A percentile compares a stretch with the other conserved stretches of the same genome.
These are phyloP conservation scores for Aquanectria penicillioides DNA, from an alignment of 2,329 filamentous ascomycete genomes.

Conservation along the genomic window DNA sequence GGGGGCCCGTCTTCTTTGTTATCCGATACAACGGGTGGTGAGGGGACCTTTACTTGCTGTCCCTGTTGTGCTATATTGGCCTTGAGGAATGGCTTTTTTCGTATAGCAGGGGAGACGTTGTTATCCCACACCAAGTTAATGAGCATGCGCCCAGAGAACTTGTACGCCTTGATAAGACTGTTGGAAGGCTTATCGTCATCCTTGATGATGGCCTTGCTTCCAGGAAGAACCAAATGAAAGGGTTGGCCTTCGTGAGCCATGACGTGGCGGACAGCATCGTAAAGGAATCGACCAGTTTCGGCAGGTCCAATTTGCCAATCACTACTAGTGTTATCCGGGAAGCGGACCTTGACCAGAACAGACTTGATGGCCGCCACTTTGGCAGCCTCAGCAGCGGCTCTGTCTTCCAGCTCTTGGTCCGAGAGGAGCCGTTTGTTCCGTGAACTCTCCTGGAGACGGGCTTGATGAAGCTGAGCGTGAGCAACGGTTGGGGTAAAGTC, in stretches of 20 bases:
- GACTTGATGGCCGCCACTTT: constrained; percentile 73
- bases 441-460: constrained; percentile 67
- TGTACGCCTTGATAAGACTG: constrained; percentile 77
- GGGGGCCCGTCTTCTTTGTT: constrained; percentile 45
- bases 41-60: constrained; percentile 72
- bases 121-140: constrained; percentile 82
- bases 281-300: constrained; percentile 77
- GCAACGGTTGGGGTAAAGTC: constrained; percentile 81
- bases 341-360: constrained; percentile 82
- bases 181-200: constrained; percentile 58
- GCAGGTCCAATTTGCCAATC: constrained; percentile 74
- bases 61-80: constrained; percentile 68
- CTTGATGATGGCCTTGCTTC: constrained; percentile 59
- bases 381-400: constrained; percentile 72
- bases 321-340: constrained; percentile 85
- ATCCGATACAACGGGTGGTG: constrained; percentile 56
- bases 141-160: constrained; percentile 75
- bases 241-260: constrained; percentile 72
- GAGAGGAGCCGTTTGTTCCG: constrained; percentile 83
- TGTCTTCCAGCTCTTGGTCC: constrained; percentile 81
- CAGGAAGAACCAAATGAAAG: constrained; percentile 77
- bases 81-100: constrained; percentile 69
- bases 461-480: constrained; percentile 80
- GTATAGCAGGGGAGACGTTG: constrained; percentile 63
- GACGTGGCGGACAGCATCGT: constrained; percentile 77